These are phyloP conservation scores for Cladosporium sp. DNA, from an alignment of 2,329 filamentous ascomycete species.

Conservation along the genomic window DNA sequence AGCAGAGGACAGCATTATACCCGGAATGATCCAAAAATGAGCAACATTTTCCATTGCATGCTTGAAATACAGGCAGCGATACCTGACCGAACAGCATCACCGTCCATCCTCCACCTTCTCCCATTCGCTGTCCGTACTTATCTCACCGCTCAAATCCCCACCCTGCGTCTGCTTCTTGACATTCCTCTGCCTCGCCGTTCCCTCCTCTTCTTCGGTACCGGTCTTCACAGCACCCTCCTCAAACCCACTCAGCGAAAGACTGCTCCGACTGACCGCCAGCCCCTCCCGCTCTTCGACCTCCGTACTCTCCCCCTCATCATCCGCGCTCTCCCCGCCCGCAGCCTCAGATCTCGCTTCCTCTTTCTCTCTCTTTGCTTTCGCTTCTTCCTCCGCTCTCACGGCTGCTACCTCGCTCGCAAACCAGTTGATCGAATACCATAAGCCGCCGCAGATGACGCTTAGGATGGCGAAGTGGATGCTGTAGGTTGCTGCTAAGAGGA, in stretches of 20 bases:
- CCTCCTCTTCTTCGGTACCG: constrained; percentile 11
- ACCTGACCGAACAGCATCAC: constrained; percentile 33
- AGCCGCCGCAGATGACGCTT: constrained; percentile 69
- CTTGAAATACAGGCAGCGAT: background rate
- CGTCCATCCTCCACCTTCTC: constrained; percentile 78
- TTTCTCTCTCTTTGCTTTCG: constrained; percentile 42
- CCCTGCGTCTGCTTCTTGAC: constrained; percentile 9
- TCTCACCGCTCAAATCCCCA: constrained; percentile 28
- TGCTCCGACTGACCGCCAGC: constrained; percentile 15
- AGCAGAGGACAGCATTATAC: background rate
- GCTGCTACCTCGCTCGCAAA: constrained; percentile 66
- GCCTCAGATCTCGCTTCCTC: constrained; percentile 44
- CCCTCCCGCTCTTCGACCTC: constrained; percentile 29
- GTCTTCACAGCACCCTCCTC: constrained; percentile 14
- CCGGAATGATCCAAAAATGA: background rate
- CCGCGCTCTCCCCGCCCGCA: constrained; percentile 29
- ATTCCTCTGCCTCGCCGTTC: constrained; percentile 16
- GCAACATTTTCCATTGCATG: background rate
- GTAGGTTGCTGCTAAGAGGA: constrained; percentile 73
- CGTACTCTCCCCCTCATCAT: constrained; percentile 46
- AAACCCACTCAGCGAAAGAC: constrained; percentile 9
- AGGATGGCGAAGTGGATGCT: constrained; percentile 86
- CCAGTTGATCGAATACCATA: constrained; percentile 98
- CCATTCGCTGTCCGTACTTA: constrained; percentile 90
- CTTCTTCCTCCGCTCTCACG: constrained; percentile 47